A percentile compares a stretch with the other conserved stretches of the same genome.
Conservation (phyloP, 1,139 yeast genomes). For the Yamadazyma trypodendri region DNA sequence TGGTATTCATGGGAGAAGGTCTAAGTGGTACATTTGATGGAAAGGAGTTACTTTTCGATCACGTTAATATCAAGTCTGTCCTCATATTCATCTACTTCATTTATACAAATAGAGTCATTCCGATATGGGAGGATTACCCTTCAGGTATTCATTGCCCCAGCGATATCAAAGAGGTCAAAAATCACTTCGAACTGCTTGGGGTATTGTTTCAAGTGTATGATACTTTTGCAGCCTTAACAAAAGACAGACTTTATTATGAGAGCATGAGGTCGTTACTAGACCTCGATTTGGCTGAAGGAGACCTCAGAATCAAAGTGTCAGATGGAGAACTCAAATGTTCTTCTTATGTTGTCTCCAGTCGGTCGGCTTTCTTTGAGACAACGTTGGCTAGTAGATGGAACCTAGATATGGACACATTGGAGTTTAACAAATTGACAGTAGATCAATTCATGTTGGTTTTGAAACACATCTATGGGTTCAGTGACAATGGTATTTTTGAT, state of each 20-base stretch:
- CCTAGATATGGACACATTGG: conserved; percentile 16
- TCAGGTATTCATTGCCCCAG: conserved; percentile 18
- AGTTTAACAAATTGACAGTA: conserved; percentile 44
- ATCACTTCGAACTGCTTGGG: conserved; percentile 20
- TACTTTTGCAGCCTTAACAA: conserved; percentile 15
- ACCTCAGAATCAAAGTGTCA: conserved; percentile 26
- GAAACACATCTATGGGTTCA: conserved; percentile 58
- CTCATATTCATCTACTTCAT: conserved; percentile 33
- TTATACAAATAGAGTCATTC: conserved; percentile 29
- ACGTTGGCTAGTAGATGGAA: conserved; percentile 58
- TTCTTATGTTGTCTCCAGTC: conserved; percentile 49
- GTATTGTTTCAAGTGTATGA: conserved; percentile 20
- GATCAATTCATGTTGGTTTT: conserved; percentile 52
- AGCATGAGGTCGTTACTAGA: conserved; percentile 17
- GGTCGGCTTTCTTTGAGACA: conserved; percentile 68
- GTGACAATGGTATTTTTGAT: conserved; percentile 46
- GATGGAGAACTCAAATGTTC: conserved; percentile 47
- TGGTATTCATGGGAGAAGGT: conserved; percentile 17
- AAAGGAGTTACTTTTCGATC: conserved; percentile 17
- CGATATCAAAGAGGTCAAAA: conserved; percentile 20
- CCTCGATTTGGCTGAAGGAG: conserved; percentile 16
- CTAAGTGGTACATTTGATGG: conserved; percentile 24
- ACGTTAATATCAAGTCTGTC: conserved; percentile 26
- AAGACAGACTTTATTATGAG: conserved; percentile 12
- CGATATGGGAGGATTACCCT: conserved; percentile 27